phyloP scores from a whole-genome alignment of 768 basidiomycete genomes.

The Tricholoma terreum region DNA sequence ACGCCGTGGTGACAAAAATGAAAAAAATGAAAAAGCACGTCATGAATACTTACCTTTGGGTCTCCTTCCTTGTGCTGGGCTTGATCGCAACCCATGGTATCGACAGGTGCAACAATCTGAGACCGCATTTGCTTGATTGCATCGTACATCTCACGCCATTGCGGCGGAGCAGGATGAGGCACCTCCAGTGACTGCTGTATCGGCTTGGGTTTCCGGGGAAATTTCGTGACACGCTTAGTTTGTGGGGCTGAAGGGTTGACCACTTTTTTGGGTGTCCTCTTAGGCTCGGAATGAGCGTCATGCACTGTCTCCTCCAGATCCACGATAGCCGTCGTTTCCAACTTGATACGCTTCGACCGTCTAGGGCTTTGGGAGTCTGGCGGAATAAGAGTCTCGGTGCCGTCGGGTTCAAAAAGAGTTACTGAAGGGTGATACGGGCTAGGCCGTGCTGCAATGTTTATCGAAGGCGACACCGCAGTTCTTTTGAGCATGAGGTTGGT shows the following conservation, averaged over 20 bases:
- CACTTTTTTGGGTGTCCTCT: neutral
- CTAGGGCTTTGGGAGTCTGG: slow-evolving; percentile 18
- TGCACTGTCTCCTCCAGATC: slow-evolving; percentile 7
- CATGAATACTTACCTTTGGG: slow-evolving; percentile 50
- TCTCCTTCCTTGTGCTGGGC: slow-evolving; percentile 62
- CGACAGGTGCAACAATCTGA: slow-evolving; percentile 77
- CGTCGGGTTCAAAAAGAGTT: slow-evolving; percentile 35
- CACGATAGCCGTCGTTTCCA: slow-evolving; percentile 11
- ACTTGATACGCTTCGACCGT: slow-evolving; percentile 31
- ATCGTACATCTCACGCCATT: slow-evolving; percentile 70
- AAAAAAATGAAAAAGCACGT: neutral
- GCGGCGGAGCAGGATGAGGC: slow-evolving; percentile 64
- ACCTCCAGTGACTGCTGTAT: slow-evolving; percentile 51
- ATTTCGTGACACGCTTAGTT: slow-evolving; percentile 21
- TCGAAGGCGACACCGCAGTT: slow-evolving; percentile 18
- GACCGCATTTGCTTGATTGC: slow-evolving; percentile 76
- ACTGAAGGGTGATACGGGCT: slow-evolving; percentile 45
- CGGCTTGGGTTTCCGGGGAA: slow-evolving; percentile 51
- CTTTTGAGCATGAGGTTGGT: slow-evolving; percentile 15
- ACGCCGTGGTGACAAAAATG: neutral
- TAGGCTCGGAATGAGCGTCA: slow-evolving; percentile 3
- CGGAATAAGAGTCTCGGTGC: neutral
- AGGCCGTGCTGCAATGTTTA: slow-evolving; percentile 34
- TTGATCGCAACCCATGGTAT: slow-evolving; percentile 85
- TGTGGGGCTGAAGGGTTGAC: slow-evolving; percentile 13